These are phyloP conservation scores for Fragaria vesca DNA, from an alignment of 306 rosid genomes.

Conservation along the genomic window DNA sequence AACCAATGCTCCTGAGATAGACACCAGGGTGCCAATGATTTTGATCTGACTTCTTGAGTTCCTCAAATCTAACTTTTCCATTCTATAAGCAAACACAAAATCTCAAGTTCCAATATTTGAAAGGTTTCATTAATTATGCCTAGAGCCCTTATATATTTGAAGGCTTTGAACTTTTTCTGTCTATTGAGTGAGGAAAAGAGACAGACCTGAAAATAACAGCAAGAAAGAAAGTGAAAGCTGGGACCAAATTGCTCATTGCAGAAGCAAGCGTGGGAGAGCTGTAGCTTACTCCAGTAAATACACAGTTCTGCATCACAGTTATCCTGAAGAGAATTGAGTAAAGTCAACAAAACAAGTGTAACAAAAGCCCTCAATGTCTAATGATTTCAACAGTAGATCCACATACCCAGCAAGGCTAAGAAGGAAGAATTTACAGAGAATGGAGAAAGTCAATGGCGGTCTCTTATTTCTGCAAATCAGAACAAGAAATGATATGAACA, in stretches of 20 bases:
- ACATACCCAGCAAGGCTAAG: slow-evolving; percentile 45
- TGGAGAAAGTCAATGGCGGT: slow-evolving; percentile 35
- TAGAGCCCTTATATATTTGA: not conserved
- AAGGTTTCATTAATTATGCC: not conserved
- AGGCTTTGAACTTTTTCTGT: not conserved
- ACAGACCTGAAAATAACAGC: slow-evolving; percentile 43
- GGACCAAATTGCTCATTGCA: slow-evolving; percentile 44
- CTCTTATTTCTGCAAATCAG: slow-evolving; percentile 32
- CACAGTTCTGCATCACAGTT: slow-evolving; percentile 39
- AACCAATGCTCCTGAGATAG: slow-evolving; percentile 45
- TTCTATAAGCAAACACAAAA: slow-evolving; percentile 27
- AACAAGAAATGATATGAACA: not conserved
- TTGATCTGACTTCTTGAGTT: slow-evolving; percentile 34
- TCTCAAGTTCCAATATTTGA: not conserved
- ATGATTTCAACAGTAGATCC: not conserved
- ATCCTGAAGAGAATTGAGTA: slow-evolving; percentile 13
- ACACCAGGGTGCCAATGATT: slow-evolving; percentile 44
- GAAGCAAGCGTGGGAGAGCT: slow-evolving; percentile 54
- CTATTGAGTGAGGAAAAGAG: not conserved
- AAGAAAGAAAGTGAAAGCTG: slow-evolving; percentile 47
- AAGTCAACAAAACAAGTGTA: not conserved
- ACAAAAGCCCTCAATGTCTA: not conserved
- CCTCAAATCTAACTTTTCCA: slow-evolving; percentile 40
- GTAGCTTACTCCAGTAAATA: slow-evolving; percentile 34
- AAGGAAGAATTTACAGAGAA: slow-evolving; percentile 46